Evolutionary conservation across 2,329 filamentous ascomycete species (phyloP).

Genomic region (Trichophyton rubrum): DNA sequence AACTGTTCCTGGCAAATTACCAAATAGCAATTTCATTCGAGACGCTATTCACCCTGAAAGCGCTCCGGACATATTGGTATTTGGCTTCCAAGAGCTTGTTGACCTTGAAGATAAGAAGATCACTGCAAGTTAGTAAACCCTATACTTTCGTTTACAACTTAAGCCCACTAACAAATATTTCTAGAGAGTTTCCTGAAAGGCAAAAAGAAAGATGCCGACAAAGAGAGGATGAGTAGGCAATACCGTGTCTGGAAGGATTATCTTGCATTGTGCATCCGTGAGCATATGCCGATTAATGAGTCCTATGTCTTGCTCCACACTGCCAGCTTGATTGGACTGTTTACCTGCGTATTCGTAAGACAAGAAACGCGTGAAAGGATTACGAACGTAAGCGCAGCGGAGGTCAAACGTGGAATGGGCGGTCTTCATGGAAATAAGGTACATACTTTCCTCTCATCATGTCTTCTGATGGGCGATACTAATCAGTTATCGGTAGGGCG

Average conservation of each 20-base stretch:
- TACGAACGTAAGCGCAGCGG: slow-evolving; percentile 61
- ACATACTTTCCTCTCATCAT: neutral
- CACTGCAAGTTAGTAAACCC: slow-evolving; percentile 58
- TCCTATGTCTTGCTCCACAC: slow-evolving; percentile 82
- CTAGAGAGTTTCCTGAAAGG: slow-evolving; percentile 68
- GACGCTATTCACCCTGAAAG: slow-evolving; percentile 64
- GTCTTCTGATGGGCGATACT: neutral
- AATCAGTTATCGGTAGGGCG: slow-evolving; percentile 43
- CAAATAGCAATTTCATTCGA: slow-evolving; percentile 68
- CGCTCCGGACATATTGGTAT: slow-evolving; percentile 79
- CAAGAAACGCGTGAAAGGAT: slow-evolving; percentile 64
- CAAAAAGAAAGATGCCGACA: slow-evolving; percentile 61
- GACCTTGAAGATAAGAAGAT: slow-evolving; percentile 95
- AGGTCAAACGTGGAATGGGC: slow-evolving; percentile 93
- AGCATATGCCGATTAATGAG: slow-evolving; percentile 57
- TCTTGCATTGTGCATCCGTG: slow-evolving; percentile 66
- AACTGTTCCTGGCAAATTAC: slow-evolving; percentile 73
- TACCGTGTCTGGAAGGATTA: slow-evolving; percentile 96
- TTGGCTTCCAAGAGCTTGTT: slow-evolving; percentile 97
- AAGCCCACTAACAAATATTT: slow-evolving; percentile 18
- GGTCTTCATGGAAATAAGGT: slow-evolving; percentile 89
- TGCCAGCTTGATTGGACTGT: slow-evolving; percentile 80
- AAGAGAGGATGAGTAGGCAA: slow-evolving; percentile 84
- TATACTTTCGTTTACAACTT: neutral
- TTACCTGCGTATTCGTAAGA: slow-evolving; percentile 92